Evolutionary conservation across 768 basidiomycete species (phyloP).

Genomic region (Rhizopogon salebrosus): DNA sequence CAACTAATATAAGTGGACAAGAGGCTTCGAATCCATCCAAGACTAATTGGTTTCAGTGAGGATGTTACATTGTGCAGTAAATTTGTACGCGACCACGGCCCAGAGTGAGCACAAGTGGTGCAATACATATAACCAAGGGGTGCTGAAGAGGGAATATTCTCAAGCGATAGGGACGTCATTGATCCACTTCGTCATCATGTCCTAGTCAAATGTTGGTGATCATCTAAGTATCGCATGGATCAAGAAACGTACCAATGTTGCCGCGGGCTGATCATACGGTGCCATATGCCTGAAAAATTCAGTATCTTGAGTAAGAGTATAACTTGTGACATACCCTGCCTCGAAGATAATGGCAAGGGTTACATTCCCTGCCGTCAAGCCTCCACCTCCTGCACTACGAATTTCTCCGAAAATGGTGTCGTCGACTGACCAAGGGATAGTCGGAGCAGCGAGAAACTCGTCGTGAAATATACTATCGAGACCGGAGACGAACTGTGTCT

Average conservation of each 20-base stretch:
- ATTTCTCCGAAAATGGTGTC: slow-evolving; percentile 37
- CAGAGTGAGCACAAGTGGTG: no score
- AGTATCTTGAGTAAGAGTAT: background rate
- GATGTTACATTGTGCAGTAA: background rate
- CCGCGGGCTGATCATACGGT: slow-evolving; percentile 45
- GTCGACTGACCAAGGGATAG: slow-evolving; percentile 28
- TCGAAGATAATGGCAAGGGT: slow-evolving; percentile 46
- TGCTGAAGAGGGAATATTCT: no score
- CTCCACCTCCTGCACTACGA: slow-evolving; percentile 33
- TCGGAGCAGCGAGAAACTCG: slow-evolving; percentile 29
- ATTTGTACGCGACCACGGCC: no score
- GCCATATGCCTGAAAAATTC: slow-evolving; percentile 30
- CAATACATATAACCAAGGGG: no score
- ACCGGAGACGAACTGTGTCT: slow-evolving; percentile 35
- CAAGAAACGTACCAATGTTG: slow-evolving; percentile 26
- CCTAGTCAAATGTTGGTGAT: background rate
- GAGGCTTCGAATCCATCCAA: no score
- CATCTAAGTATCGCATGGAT: background rate
- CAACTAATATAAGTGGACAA: no score
- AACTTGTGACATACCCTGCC: slow-evolving; percentile 35
- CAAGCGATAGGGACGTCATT: background rate
- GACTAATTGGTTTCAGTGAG: background rate
- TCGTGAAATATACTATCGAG: slow-evolving; percentile 35
- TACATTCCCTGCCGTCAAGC: slow-evolving; percentile 36
- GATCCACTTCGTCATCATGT: slow-evolving; percentile 4